Conservation (phyloP, 2,329 filamentous ascomycete genomes). For the Trichophyton mentagrophytes region DNA sequence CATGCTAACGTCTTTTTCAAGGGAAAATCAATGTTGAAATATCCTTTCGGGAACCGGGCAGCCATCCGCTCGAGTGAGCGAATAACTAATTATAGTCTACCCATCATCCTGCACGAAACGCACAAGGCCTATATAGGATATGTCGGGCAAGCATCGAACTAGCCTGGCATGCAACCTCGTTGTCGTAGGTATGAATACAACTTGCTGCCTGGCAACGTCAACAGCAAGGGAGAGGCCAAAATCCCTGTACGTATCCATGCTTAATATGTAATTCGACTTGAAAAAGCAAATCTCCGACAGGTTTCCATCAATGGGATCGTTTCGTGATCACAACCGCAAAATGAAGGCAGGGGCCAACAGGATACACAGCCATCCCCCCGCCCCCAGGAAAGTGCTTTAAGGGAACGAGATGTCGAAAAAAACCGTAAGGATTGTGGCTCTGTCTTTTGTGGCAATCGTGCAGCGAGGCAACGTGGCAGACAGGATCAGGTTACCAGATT, state of each 20-base stretch:
- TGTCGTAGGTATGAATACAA: background rate
- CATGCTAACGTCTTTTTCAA: slow-evolving; percentile 1
- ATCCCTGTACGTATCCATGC: background rate
- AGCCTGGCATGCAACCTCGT: background rate
- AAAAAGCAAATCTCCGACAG: slow-evolving; percentile 4
- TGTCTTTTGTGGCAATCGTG: background rate
- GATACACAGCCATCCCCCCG: background rate
- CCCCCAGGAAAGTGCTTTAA: background rate
- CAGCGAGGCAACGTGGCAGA: slow-evolving; percentile 2
- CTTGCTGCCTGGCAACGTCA: slow-evolving; percentile 1
- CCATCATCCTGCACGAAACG: slow-evolving; percentile 1
- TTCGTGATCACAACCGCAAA: background rate
- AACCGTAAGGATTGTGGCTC: background rate
- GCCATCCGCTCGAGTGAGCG: background rate
- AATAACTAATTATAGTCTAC: background rate
- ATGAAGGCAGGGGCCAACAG: background rate
- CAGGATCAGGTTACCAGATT: background rate
- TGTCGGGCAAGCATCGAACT: background rate
- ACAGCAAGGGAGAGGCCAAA: background rate
- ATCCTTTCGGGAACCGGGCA: background rate
- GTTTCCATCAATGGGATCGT: slow-evolving; percentile 4
- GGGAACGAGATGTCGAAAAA: background rate
- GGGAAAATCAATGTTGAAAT: background rate
- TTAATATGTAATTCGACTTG: background rate
- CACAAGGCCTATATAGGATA: slow-evolving; percentile 1